Conservation (phyloP, 352 stramenopile genomes). For the Aphanomyces euteiches region DNA sequence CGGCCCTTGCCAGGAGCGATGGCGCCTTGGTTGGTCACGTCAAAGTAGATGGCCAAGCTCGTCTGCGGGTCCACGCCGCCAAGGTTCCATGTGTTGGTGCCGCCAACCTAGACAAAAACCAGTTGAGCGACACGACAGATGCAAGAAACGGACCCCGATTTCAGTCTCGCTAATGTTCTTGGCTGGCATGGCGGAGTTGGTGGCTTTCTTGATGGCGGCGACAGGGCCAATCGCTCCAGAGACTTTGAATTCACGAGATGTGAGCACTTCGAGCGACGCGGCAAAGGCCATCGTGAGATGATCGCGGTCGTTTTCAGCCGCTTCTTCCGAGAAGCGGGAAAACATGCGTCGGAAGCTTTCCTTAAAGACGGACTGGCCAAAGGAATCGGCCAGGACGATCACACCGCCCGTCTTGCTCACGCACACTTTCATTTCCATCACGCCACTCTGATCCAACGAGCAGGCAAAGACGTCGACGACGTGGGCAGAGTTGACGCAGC, state of each 20-base stretch:
- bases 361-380: conserved; percentile 98
- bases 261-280: conserved; percentile 95
- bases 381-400: conserved; percentile 98
- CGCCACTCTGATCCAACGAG: conserved; percentile 95
- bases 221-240: conserved; percentile 96
- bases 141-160: conserved; percentile 64
- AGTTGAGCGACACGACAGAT: no score
- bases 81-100: conserved; percentile 93
- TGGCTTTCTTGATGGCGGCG: conserved; percentile 94
- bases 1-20: conserved; percentile 80
- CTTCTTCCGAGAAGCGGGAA: conserved; percentile 92
- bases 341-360: conserved; percentile 98
- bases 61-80: conserved; percentile 96
- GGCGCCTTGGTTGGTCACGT: conserved; percentile 88
- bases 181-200: conserved; percentile 39
- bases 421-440: conserved; percentile 98
- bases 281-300: conserved; percentile 96
- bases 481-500: conserved; percentile 89
- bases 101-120: conserved; percentile 45
- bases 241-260: conserved; percentile 98
- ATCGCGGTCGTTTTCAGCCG: conserved; percentile 92
- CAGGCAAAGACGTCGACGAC: conserved; percentile 99
- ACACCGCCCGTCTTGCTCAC: conserved; percentile 98
- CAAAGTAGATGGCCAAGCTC: conserved; percentile 99
- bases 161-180: conserved; percentile 96